Base-by-base conservation (phyloP, 2,329 filamentous ascomycete genomes). In the Ophiostoma novo-ulmi region DNA sequence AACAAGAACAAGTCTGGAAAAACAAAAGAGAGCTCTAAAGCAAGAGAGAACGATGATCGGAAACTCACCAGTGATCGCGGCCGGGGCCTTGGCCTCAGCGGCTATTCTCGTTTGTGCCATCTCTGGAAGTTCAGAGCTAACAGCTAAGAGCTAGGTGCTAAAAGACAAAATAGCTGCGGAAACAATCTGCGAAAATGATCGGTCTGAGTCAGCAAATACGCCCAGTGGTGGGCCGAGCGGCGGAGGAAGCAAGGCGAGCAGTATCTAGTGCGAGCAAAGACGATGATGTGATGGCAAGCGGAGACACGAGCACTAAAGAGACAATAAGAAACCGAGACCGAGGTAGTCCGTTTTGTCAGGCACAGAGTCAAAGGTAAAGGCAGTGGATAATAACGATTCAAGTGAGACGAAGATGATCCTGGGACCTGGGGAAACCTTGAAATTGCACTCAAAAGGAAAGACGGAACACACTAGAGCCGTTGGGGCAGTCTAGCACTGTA, bases 21-120 rank as follows among this genome's bases (percentile, higher is more conserved):
- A 36, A 39, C 26, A n/a, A 64, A 22, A 35, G 39, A 58, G 35
- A 36, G 5, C 61, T 36, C 61, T 44, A 38, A 61, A 48, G 36
- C 20, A 44, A 8, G 10, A 63, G 44, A 48, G 44, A 58, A 61
- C 20, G 48, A 17, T 39, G 61, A 70, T 22, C 31, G 7, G 61
- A 58, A 67, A 71, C 71, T 71, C 70, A 73, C 71, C 70, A 48
- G 68, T 44, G 20, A 70, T 41, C 22, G 67, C 55, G 38, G 68
- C 66, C 67, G 67, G 7, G 17, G 55, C 31, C 20, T 70, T 65
- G 68, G 69, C 71, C 41, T 64, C 36, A 36, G 55, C 55, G 14
- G 17, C 31, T 64, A 8, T 36, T 64, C 14, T 31, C 17, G 17
- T 20, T 20, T 20, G 61, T 65, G 63, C 31, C 63, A 65, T 41